Evolutionary conservation across 805 yeast species (phyloP), one percentile per base, ranked within the genome.

Genomic region (Cyberlindnera maritima): DNA sequence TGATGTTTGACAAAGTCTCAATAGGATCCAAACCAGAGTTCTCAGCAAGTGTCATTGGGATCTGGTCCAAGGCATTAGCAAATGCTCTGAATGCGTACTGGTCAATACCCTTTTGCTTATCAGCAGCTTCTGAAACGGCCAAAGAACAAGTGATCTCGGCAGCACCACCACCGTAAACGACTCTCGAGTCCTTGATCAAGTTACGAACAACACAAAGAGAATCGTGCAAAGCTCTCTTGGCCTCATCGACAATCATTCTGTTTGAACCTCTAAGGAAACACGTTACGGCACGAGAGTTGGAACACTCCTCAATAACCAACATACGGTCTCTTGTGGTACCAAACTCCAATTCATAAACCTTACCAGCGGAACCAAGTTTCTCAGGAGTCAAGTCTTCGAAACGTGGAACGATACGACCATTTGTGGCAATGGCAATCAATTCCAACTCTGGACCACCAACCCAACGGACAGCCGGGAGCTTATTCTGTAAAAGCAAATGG

Each of bases 91-190:
- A 89, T 0, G 98, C 98, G 65, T 94, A 94, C 73, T 95, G 99
- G 61, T 92, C 97, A 53, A 92, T 92, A 48, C 98, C 98, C 59
- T 83, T 83, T 68, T 88, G 96, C 62, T 80, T 82, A 66, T 92
- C 97, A 41, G 98, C 97, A 55, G 86, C 96, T 41, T 85, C 88
- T 47, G 89, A 75, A 14, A 94, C 96, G 15, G 94, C 95, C 57
- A 94, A 71, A 13, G 98, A 90, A 74, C 96, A 86, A 2, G 96
- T 78, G 44, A 94, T 83, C 71, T 94, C 99, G 32, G 98, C 95
- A 19, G 99, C 96, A 57, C 99, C 99, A 59, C 99, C 99, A 54
- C 99, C 99, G 63, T 94, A 94, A n/a, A 95, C 97, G 39, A 94
- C 88, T 67, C 97, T 80, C 65, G 82, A 85, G 67, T 95, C 98